Evolutionary conservation across 116 monocot species (phyloP).

Genomic region (Trichopus zeylanicus): DNA sequence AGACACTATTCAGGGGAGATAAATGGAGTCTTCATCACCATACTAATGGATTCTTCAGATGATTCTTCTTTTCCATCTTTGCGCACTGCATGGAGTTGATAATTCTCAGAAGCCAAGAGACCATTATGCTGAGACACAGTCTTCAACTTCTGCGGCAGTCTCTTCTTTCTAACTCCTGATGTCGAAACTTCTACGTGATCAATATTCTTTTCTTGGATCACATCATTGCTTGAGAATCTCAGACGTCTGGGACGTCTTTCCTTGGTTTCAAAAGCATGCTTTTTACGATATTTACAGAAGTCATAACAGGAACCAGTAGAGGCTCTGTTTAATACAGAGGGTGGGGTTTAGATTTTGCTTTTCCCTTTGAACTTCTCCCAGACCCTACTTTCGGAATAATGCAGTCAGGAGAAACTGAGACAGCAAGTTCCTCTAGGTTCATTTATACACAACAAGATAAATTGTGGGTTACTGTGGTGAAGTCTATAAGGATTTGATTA

Average conservation of each 20-base stretch:
- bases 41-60: constrained; percentile 10
- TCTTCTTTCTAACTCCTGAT: constrained; percentile 8
- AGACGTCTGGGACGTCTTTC: constrained; percentile 10
- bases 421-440: not conserved
- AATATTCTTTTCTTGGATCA: not conserved
- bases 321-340: constrained; percentile 5
- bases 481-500: not conserved
- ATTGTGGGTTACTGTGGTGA: not conserved
- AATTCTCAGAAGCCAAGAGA: no score
- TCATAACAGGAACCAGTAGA: constrained; percentile 39
- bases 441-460: not conserved
- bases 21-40: not conserved
- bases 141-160: not conserved
- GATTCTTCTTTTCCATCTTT: no score
- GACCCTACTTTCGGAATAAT: not conserved
- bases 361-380: constrained; percentile 15
- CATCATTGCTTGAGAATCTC: constrained; percentile 2
- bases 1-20: not conserved
- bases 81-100: no score
- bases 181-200: not conserved
- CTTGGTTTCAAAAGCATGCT: constrained; percentile 24
- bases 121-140: not conserved
- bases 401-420: not conserved
- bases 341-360: constrained; percentile 2
- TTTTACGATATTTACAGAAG: constrained; percentile 30